A percentile compares a stretch with the other conserved stretches of the same genome.
Evolutionary conservation across 1,139 yeast genomes (phyloP).

Genomic region (Pichia sp.): DNA sequence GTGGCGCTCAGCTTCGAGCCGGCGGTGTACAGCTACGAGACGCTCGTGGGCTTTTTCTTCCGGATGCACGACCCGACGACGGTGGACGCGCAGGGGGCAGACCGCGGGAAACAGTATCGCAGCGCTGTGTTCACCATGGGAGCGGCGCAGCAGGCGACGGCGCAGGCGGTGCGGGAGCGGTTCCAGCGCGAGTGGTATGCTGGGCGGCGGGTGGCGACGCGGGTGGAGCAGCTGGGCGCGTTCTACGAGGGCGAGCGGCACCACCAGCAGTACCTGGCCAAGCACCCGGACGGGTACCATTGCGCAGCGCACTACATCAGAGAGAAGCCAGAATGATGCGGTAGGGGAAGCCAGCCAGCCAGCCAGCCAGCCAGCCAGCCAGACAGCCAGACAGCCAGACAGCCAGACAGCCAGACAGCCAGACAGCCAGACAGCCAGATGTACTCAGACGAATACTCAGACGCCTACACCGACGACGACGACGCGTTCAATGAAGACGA

Average conservation of each 20-base stretch:
- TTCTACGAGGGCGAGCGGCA: slow-evolving; percentile 93
- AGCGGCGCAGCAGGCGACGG: slow-evolving; percentile 41
- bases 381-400: too few species aligned
- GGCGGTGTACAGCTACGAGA: slow-evolving; percentile 44
- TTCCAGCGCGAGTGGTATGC: slow-evolving; percentile 50
- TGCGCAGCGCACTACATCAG: slow-evolving; percentile 83
- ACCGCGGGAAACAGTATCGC: slow-evolving; percentile 77
- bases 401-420: too few species aligned
- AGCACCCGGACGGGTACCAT: slow-evolving; percentile 78
- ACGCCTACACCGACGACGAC: slow-evolving; percentile 5
- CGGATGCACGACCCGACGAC: slow-evolving; percentile 82
- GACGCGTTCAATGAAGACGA: slow-evolving; percentile 13
- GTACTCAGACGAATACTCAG: slow-evolving; percentile 11
- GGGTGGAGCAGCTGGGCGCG: slow-evolving; percentile 56
- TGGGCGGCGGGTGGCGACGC: slow-evolving; percentile 50
- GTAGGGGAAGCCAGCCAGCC: too few species aligned
- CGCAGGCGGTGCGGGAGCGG: slow-evolving; percentile 31
- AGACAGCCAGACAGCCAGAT: too few species aligned
- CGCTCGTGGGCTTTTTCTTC: slow-evolving; percentile 77
- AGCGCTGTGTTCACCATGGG: slow-evolving; percentile 63
- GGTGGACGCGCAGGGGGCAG: slow-evolving; percentile 67
- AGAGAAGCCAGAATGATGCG: not conserved
- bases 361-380: too few species aligned
- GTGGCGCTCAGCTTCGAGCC: slow-evolving; percentile 83
- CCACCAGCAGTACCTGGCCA: slow-evolving; percentile 73